Percentiles rank a stretch among this genome's conserved stretches.
These are phyloP conservation scores for Solanum rostratum DNA, from an alignment of 257 asterid genomes.

Conservation along the genomic window DNA sequence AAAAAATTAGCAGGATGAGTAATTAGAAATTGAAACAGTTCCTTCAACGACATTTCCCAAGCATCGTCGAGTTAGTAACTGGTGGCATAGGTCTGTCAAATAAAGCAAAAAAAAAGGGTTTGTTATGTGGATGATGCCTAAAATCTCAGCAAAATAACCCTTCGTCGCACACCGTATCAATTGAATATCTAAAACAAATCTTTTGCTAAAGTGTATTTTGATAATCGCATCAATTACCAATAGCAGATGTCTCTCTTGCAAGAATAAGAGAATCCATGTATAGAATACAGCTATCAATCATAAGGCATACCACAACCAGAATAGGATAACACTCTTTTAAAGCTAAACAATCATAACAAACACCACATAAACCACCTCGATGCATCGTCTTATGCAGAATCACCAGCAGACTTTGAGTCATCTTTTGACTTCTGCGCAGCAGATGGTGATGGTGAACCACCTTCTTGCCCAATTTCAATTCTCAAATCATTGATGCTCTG, in stretches of 20 bases:
- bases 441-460: slow-evolving; percentile 71
- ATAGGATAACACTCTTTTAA: neutral
- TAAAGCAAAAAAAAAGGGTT: too few species aligned
- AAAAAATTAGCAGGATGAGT: too few species aligned
- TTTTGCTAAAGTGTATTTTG: neutral
- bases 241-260: neutral
- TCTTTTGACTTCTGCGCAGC: slow-evolving; percentile 38
- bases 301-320: neutral
- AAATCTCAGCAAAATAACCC: too few species aligned
- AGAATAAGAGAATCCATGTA: neutral
- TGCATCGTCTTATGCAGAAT: slow-evolving; percentile 17
- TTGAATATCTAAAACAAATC: neutral
- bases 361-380: neutral
- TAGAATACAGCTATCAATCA: neutral
- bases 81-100: too few species aligned
- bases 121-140: too few species aligned
- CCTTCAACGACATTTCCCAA: too few species aligned
- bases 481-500: slow-evolving; percentile 88
- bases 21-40: too few species aligned
- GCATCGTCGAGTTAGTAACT: too few species aligned
- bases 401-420: slow-evolving; percentile 42
- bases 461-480: slow-evolving; percentile 81
- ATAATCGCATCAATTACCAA: neutral
- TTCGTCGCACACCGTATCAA: neutral
- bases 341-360: neutral